Evolutionary conservation across 1,284 basidiomycete genomes (phyloP).

Genomic region (Cronartium quercuum): DNA sequence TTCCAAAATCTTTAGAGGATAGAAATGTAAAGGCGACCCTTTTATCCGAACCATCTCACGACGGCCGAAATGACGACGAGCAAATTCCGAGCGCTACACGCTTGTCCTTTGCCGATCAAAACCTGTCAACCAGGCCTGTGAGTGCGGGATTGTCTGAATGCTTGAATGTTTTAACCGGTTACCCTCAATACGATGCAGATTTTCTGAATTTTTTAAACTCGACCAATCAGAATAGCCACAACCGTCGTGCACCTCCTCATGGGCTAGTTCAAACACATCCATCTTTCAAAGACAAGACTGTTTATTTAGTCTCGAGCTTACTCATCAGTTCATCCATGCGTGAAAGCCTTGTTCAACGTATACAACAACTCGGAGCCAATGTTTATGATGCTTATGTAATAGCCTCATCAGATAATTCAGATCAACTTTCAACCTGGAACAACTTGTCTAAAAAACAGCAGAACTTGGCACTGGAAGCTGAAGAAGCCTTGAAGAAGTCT

Average conservation of each 20-base stretch:
- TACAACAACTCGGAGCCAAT: conserved; percentile 15
- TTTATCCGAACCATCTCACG: background rate
- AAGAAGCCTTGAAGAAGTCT: background rate
- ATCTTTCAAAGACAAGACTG: conserved; percentile 12
- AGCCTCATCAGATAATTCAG: background rate
- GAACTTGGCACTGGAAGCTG: background rate
- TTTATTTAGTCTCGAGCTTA: conserved; percentile 13
- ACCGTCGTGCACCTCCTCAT: background rate
- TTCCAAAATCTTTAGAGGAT: background rate
- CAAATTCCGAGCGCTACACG: background rate
- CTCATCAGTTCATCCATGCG: conserved; percentile 5
- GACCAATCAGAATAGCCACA: conserved; percentile 2
- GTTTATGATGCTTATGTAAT: conserved; percentile 17
- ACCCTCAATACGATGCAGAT: background rate
- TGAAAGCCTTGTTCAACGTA: background rate
- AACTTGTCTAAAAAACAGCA: background rate
- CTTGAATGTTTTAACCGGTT: background rate
- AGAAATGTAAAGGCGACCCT: background rate
- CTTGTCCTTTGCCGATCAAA: background rate
- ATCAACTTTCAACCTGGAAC: background rate
- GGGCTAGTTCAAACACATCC: background rate
- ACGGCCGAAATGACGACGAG: background rate
- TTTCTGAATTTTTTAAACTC: conserved; percentile 4
- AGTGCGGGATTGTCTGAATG: conserved; percentile 19
- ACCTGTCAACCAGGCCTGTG: background rate